phyloP scores from a whole-genome alignment of 768 basidiomycete species.

The Pleurotus ostreatus region DNA sequence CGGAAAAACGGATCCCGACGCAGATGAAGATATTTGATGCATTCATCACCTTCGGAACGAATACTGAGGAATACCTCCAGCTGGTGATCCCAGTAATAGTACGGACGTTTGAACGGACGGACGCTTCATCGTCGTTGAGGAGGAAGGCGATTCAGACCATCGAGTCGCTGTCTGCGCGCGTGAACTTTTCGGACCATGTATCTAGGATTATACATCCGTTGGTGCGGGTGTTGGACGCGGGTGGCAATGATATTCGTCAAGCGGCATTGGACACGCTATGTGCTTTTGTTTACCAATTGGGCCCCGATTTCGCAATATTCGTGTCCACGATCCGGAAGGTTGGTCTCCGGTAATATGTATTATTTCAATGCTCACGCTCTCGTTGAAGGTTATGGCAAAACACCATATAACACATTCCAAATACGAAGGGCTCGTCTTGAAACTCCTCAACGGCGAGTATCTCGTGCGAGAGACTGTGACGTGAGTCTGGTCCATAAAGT shows the following conservation, averaged over 20 bases:
- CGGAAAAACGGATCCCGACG: constrained; percentile 70
- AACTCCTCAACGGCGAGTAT: constrained; percentile 87
- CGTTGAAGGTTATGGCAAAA: background rate
- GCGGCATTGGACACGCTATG: constrained; percentile 93
- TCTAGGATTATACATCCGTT: constrained; percentile 96
- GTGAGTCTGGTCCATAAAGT: background rate
- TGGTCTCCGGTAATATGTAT: too few relatives aligned
- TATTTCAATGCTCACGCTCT: background rate
- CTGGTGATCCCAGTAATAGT: constrained; percentile 95
- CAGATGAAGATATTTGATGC: constrained; percentile 94
- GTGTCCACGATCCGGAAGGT: constrained; percentile 97
- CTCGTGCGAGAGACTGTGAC: constrained; percentile 67
- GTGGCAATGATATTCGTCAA: constrained; percentile 74
- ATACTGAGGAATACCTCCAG: constrained; percentile 97
- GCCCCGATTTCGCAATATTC: constrained; percentile 96
- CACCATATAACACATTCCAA: constrained; percentile 75
- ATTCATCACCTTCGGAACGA: constrained; percentile 90
- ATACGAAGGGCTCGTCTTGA: constrained; percentile 86
- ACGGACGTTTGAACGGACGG: constrained; percentile 80
- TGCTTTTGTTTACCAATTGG: constrained; percentile 88
- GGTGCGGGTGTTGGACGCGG: constrained; percentile 73
- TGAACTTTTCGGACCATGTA: constrained; percentile 97
- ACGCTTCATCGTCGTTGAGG: constrained; percentile 68
- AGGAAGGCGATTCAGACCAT: constrained; percentile 90
- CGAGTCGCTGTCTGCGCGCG: constrained; percentile 82